These are phyloP conservation scores for Entomortierella lignicola DNA, from an alignment of 192 early-diverging fungal genomes.

Conservation along the genomic window DNA sequence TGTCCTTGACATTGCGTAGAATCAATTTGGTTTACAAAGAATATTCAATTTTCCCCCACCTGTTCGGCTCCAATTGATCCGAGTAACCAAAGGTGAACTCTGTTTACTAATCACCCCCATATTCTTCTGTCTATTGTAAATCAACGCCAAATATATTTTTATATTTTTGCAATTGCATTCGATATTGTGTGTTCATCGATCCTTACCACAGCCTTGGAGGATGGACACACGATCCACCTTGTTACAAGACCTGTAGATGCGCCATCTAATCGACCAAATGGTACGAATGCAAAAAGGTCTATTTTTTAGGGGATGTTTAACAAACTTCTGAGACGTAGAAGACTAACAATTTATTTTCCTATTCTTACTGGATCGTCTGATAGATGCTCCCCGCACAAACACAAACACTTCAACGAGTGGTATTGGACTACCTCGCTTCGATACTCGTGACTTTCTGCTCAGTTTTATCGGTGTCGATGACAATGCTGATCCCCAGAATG, in stretches of 20 bases:
- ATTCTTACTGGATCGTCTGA: background rate
- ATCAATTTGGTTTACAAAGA: too few relatives aligned
- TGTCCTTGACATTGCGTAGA: too few relatives aligned
- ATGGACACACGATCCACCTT: conserved; percentile 63
- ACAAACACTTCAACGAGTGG: conserved; percentile 1
- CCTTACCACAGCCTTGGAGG: conserved; percentile 50
- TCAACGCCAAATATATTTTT: background rate
- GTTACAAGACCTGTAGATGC: conserved; percentile 62
- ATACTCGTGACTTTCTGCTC: conserved; percentile 24
- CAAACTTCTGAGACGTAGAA: too few relatives aligned
- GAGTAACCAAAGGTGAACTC: conserved; percentile 1
- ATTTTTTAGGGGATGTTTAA: background rate
- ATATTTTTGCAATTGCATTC: background rate
- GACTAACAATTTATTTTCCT: too few relatives aligned
- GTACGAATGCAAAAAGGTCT: conserved; percentile 32
- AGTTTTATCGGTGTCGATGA: conserved; percentile 41
- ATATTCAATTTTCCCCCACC: conserved; percentile 2
- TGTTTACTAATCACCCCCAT: conserved; percentile 20
- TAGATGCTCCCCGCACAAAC: conserved; percentile 21
- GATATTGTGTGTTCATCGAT: too few relatives aligned
- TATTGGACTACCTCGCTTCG: conserved; percentile 7
- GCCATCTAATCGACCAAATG: conserved; percentile 58
- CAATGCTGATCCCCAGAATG: conserved; percentile 11
- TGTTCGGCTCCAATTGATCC: conserved; percentile 23
- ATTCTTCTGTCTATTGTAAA: background rate